Base-by-base conservation (phyloP, 2,329 filamentous ascomycete species). In the Orbilia ellipsospora region DNA sequence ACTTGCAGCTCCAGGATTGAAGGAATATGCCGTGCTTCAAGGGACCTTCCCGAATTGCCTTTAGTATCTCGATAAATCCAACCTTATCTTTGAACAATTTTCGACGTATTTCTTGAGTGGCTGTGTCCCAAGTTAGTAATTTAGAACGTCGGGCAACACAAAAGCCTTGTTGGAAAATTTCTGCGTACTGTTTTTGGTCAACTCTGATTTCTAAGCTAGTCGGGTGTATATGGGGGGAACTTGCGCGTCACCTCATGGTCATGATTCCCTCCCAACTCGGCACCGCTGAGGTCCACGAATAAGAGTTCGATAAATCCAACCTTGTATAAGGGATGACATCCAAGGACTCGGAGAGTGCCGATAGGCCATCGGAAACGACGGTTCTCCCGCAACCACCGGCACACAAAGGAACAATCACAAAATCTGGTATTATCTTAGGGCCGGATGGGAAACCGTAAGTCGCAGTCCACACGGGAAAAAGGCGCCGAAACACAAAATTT, bases 371-470 rank as follows among this genome's bases (percentile, higher is more conserved):
- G 12, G 70, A 68, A 20, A 55, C 40, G 15, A 10, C 63, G 1
- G 62, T 52, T 16, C 70, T 68, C 12, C 70, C 70, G 23, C 62
- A 67, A 18, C 55, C 69, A 7, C 56, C 69, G 13, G 63, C 63
- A 10, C 70, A 74, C 26, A 74, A 64, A 44, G 70, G 70, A 26
- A 48, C 70, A 45, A 64, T 68, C 42, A 56, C 90, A 15, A 92
- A 90, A 80, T 91, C 91, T 77, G 61, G 60, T 8, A 85, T 94
- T 1, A 87, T 94, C 44, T 83, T 94, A 42, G 92, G 90, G 54
- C 90, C 90, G 77, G 91, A 95, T 83, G 92, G 92, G 67, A 95
- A 95, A 83, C 92, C 92, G 92, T 94, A 83, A 85, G 90, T 83
- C 45, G 63, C 10, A 23, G 16, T 13, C 72, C 68, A 67, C 51